Evolutionary conservation across 1,284 basidiomycete species (phyloP).

Genomic region (Tremellales sp.): DNA sequence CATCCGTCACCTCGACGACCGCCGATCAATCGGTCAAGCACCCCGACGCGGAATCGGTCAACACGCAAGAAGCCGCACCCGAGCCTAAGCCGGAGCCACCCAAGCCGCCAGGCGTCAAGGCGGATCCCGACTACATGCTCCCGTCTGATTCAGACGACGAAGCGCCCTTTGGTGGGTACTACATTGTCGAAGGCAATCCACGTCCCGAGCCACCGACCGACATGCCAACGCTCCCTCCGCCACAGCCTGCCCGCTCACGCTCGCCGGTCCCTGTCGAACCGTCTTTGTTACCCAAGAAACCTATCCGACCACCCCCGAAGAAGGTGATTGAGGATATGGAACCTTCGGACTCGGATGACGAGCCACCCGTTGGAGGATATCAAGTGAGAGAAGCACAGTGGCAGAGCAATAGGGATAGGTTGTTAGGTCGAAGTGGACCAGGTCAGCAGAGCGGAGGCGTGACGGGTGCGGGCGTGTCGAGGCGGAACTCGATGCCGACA

Average conservation of each 20-base stretch:
- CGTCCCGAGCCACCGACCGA: constrained; percentile 7
- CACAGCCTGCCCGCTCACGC: background rate
- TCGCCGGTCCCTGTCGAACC: constrained; percentile 7
- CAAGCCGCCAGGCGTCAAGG: constrained; percentile 26
- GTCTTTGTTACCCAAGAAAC: constrained; percentile 4
- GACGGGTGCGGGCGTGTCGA: background rate
- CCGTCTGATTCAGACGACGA: constrained; percentile 50
- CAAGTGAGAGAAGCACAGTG: constrained; percentile 10
- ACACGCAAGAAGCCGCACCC: constrained; percentile 2
- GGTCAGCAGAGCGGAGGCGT: background rate
- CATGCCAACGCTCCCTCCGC: constrained; percentile 2
- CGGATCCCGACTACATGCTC: constrained; percentile 42
- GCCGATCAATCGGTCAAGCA: background rate
- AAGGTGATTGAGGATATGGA: constrained; percentile 30
- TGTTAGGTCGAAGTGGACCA: background rate
- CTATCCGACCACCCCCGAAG: constrained; percentile 4
- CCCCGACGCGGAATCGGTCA: background rate
- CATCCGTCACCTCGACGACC: no score
- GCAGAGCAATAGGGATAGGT: background rate
- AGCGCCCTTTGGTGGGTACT: constrained; percentile 42
- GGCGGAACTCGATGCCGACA: background rate
- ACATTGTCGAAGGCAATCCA: constrained; percentile 32
- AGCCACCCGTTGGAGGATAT: constrained; percentile 43
- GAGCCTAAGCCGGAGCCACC: constrained; percentile 6
- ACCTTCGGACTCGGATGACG: constrained; percentile 47